Evolutionary conservation across 139 green algal species (phyloP).

Genomic region (Pycnococcus provasolii): DNA sequence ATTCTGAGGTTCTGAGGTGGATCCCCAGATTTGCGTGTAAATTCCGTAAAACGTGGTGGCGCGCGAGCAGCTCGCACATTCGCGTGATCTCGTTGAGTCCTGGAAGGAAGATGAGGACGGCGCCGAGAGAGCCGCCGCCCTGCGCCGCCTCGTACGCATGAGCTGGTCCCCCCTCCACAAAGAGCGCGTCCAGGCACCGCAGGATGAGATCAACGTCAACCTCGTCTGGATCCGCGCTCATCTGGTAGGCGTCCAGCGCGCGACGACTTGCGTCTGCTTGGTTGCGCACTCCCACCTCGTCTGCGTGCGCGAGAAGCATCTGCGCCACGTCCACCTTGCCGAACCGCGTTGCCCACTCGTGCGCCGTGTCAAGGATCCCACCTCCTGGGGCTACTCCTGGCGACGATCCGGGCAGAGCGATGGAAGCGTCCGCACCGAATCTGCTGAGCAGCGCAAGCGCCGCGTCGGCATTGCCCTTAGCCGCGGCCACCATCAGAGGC

Average conservation of each 20-base stretch:
- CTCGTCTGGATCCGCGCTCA: conserved; percentile 30
- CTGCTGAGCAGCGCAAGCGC: conserved; percentile 48
- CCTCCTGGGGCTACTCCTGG: conserved; percentile 37
- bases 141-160: background rate
- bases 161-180: conserved; percentile 12
- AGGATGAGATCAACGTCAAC: conserved; percentile 32
- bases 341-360: conserved; percentile 49
- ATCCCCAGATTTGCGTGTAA: no score
- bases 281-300: background rate
- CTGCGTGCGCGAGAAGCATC: background rate
- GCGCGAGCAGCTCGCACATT: conserved; percentile 50
- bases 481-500: conserved; percentile 61
- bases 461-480: conserved; percentile 42
- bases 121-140: conserved; percentile 30
- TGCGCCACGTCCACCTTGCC: conserved; percentile 6
- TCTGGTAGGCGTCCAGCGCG: conserved; percentile 33
- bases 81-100: conserved; percentile 74
- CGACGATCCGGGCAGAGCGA: conserved; percentile 9
- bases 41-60: no score
- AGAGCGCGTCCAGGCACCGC: conserved; percentile 7
- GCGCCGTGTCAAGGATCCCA: no score
- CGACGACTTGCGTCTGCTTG: background rate
- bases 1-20: no score
- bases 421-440: conserved; percentile 43
- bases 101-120: conserved; percentile 69